Evolutionary conservation across 2,329 filamentous ascomycete genomes (phyloP).

Genomic region (Helotiales sp.): DNA sequence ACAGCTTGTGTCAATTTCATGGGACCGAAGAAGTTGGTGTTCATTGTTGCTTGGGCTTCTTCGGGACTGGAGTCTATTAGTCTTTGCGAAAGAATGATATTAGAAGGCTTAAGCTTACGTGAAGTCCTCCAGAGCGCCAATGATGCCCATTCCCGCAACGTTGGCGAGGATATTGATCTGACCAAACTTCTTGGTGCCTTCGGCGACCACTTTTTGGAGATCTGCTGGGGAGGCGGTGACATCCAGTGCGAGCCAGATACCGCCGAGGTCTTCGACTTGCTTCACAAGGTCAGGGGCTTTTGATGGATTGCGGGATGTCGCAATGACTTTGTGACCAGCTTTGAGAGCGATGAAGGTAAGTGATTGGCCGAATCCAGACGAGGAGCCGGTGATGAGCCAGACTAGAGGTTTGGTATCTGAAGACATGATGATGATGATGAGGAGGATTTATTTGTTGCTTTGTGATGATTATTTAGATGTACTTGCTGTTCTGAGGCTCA

Average conservation of each 20-base stretch:
- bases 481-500: background rate
- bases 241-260: conserved; percentile 31
- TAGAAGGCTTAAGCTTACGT: conserved; percentile 10
- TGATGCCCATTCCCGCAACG: conserved; percentile 24
- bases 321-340: conserved; percentile 34
- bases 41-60: conserved; percentile 23
- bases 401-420: conserved; percentile 22
- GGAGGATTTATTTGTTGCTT: no score
- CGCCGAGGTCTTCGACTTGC: conserved; percentile 28
- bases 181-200: conserved; percentile 44
- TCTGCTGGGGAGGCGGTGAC: conserved; percentile 9
- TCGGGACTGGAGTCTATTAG: conserved; percentile 7
- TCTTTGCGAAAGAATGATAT: background rate
- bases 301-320: conserved; percentile 34
- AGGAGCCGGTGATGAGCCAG: conserved; percentile 38
- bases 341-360: conserved; percentile 32
- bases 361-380: conserved; percentile 34
- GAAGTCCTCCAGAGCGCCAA: conserved; percentile 49
- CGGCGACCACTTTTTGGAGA: conserved; percentile 10
- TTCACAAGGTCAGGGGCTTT: conserved; percentile 28
- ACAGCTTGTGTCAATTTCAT: conserved; percentile 19
- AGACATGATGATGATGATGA: conserved; percentile 12
- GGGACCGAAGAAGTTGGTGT: conserved; percentile 28
- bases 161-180: conserved; percentile 30
- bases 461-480: background rate